Evolutionary conservation across 257 asterid genomes (phyloP).

Genomic region (Capsicum baccatum): DNA sequence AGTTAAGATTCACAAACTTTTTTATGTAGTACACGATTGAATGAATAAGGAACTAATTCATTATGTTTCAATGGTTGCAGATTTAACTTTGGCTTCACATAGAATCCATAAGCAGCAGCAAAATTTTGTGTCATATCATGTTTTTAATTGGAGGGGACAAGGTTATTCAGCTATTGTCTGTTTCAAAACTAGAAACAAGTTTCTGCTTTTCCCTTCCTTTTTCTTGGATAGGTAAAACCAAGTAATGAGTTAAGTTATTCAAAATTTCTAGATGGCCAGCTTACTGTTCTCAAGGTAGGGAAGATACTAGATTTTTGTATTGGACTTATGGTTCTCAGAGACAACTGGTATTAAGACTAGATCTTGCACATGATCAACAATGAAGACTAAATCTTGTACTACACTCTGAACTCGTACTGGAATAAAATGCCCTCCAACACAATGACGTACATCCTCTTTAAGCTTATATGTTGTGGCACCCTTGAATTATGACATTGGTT

Average conservation of each 20-base stretch:
- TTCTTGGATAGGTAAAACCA: not conserved
- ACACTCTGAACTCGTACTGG: not conserved
- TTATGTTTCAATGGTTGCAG: not conserved
- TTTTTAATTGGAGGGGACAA: not conserved
- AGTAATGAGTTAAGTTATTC: conserved; percentile 2
- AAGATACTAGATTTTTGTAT: not conserved
- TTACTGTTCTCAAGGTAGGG: not conserved
- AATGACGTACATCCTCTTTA: not conserved
- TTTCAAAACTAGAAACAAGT: not conserved
- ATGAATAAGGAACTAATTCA: conserved; percentile 1
- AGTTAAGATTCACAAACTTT: not conserved
- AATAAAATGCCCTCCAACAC: not conserved
- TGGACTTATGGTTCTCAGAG: not conserved
- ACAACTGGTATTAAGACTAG: not conserved
- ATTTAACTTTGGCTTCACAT: not conserved
- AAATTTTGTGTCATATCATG: not conserved
- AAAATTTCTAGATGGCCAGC: not conserved
- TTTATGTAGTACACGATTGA: conserved; percentile 7
- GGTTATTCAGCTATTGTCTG: not conserved
- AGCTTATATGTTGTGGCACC: not conserved
- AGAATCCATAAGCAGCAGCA: conserved; percentile 5
- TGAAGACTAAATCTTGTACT: not conserved
- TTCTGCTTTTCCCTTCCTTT: conserved; percentile 1
- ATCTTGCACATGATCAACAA: not conserved
- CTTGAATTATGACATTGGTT: not conserved